Evolutionary conservation across 2,329 filamentous ascomycete species (phyloP).

Genomic region (Trichoderma sp.): DNA sequence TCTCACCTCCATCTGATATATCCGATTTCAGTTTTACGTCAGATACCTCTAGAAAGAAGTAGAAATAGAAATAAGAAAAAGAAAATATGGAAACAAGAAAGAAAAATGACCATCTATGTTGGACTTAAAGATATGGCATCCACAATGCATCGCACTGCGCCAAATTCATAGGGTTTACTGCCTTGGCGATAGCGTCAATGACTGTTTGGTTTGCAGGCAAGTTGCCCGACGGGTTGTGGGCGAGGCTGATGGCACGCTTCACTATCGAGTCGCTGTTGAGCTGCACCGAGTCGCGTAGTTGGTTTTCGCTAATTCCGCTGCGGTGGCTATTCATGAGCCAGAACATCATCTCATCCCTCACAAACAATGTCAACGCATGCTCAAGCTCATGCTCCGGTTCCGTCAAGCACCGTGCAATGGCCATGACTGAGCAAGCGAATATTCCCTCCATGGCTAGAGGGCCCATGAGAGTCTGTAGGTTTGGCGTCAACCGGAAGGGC

Average conservation of each 20-base stretch:
- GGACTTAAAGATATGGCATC: slow-evolving; percentile 84
- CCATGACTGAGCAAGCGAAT: slow-evolving; percentile 93
- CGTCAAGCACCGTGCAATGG: slow-evolving; percentile 88
- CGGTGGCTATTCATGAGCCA: slow-evolving; percentile 86
- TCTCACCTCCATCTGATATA: neutral
- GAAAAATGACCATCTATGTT: neutral
- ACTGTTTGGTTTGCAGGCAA: slow-evolving; percentile 95
- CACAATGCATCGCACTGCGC: slow-evolving; percentile 87
- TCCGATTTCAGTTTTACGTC: neutral
- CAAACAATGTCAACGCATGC: slow-evolving; percentile 89
- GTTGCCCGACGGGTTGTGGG: slow-evolving; percentile 72
- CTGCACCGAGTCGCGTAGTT: slow-evolving; percentile 76
- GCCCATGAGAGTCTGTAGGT: slow-evolving; percentile 93
- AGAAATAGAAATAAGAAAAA: neutral
- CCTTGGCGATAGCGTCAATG: slow-evolving; percentile 88
- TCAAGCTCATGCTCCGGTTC: slow-evolving; percentile 90
- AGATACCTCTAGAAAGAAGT: neutral
- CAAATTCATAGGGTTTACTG: slow-evolving; percentile 87
- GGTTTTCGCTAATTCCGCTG: slow-evolving; percentile 51
- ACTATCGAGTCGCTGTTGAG: slow-evolving; percentile 88
- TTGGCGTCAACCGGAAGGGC: slow-evolving; percentile 94
- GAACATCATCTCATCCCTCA: slow-evolving; percentile 96
- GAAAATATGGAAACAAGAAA: neutral
- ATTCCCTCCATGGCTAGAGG: slow-evolving; percentile 94
- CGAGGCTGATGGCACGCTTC: slow-evolving; percentile 82